Conservation (phyloP, 106 monocot genomes). For the Dioscorea alata region DNA sequence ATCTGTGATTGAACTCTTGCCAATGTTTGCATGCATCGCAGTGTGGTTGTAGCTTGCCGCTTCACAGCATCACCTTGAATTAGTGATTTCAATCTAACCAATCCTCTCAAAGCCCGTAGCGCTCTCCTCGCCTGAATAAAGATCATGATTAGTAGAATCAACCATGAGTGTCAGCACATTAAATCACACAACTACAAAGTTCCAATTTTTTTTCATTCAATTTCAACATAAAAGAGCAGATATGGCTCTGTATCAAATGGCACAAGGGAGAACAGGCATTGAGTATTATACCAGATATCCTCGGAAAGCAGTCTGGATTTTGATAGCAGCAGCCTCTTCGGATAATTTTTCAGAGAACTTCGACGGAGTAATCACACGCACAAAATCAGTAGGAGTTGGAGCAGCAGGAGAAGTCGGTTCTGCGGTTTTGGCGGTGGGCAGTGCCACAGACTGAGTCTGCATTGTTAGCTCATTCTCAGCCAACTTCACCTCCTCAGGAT, state of each 20-base stretch:
- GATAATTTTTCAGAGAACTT: conserved; percentile 30
- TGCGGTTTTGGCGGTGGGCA: conserved; percentile 20
- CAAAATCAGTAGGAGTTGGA: conserved; percentile 26
- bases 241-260: background rate
- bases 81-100: conserved; percentile 72
- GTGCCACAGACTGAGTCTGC: conserved; percentile 11
- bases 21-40: conserved; percentile 86
- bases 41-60: conserved; percentile 74
- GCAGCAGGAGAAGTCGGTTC: conserved; percentile 24
- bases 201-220: no score
- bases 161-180: no score
- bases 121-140: conserved; percentile 71
- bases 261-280: no score
- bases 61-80: conserved; percentile 68
- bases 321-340: conserved; percentile 56
- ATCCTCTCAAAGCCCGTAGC: conserved; percentile 65
- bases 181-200: no score
- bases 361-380: conserved; percentile 6
- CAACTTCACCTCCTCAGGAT: conserved; percentile 24
- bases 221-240: no score
- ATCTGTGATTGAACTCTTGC: conserved; percentile 86
- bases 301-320: conserved; percentile 71
- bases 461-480: conserved; percentile 28
- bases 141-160: background rate
- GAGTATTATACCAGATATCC: conserved; percentile 50